phyloP scores from a whole-genome alignment of 1,284 basidiomycete species.

The Violaceomyces palustris region DNA sequence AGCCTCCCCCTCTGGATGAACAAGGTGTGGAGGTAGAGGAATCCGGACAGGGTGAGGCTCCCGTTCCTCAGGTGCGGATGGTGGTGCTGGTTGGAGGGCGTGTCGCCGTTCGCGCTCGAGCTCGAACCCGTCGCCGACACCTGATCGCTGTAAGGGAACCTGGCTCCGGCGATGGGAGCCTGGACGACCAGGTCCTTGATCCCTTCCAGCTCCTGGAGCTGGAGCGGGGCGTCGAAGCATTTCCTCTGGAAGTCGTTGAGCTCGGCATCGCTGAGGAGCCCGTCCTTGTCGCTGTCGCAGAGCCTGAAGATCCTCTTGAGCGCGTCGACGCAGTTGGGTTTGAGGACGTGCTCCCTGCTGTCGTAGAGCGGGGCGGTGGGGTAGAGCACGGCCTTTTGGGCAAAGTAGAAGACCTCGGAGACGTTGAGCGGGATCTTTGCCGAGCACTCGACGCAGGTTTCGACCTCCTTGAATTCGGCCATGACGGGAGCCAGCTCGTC shows the following conservation, averaged over 20 bases:
- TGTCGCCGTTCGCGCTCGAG: slow-evolving; percentile 22
- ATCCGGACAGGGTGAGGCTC: slow-evolving; percentile 84
- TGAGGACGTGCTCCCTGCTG: slow-evolving; percentile 76
- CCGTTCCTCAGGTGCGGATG: slow-evolving; percentile 54
- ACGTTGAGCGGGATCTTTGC: slow-evolving; percentile 74
- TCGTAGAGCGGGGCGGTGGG: slow-evolving; percentile 96
- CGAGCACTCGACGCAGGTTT: slow-evolving; percentile 96
- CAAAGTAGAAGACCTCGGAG: slow-evolving; percentile 98
- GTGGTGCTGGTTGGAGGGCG: slow-evolving; percentile 9
- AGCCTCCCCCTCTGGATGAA: slow-evolving; percentile 94
- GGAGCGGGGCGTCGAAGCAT: slow-evolving; percentile 89
- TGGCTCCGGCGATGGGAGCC: slow-evolving; percentile 22
- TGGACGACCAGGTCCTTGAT: slow-evolving; percentile 51
- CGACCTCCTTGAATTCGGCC: slow-evolving; percentile 60
- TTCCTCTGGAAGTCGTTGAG: slow-evolving; percentile 95
- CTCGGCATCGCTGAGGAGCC: slow-evolving; percentile 79
- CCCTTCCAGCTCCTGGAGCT: slow-evolving; percentile 79
- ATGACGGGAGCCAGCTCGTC: slow-evolving; percentile 57
- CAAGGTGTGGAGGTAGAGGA: slow-evolving; percentile 88
- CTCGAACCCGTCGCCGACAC: slow-evolving; percentile 21
- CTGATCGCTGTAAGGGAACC: slow-evolving; percentile 24
- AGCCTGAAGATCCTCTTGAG: slow-evolving; percentile 91
- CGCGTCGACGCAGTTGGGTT: slow-evolving; percentile 84
- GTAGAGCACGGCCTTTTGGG: slow-evolving; percentile 94
- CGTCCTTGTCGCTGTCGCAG: slow-evolving; percentile 91